Evolutionary conservation across 768 basidiomycete species (phyloP).

Genomic region (Nidularia pulvinata): DNA sequence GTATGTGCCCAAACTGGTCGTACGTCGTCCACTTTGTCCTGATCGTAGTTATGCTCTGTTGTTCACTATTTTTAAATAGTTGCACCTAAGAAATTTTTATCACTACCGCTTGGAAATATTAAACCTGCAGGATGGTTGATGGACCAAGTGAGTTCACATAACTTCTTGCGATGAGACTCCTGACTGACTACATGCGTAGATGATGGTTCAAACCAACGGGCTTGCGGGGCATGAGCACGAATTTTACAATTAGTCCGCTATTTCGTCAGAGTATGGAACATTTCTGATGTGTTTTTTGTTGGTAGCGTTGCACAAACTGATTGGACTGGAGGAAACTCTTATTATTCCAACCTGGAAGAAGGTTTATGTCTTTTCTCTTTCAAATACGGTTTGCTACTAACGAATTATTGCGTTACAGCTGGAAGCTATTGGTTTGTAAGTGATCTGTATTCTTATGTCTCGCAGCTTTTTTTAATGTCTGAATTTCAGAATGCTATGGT

Average conservation of each 20-base stretch:
- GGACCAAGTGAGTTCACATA: slow-evolving; percentile 28
- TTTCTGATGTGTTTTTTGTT: background rate
- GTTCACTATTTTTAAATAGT: slow-evolving; percentile 18
- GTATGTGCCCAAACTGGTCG: slow-evolving; percentile 18
- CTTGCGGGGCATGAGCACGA: slow-evolving; percentile 43
- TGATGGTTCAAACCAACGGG: slow-evolving; percentile 41
- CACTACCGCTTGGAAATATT: slow-evolving; percentile 35
- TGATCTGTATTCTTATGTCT: slow-evolving; percentile 5
- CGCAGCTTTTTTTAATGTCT: background rate
- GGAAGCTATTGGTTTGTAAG: slow-evolving; percentile 61
- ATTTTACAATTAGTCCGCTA: slow-evolving; percentile 34
- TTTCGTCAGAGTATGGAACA: background rate
- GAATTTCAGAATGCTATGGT: slow-evolving; percentile 48
- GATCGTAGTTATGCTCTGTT: background rate
- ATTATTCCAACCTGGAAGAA: slow-evolving; percentile 42
- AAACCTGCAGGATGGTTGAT: slow-evolving; percentile 39
- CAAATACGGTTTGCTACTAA: too few species aligned
- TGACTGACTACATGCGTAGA: slow-evolving; percentile 13
- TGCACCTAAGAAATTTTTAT: slow-evolving; percentile 38
- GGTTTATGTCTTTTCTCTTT: slow-evolving; percentile 15
- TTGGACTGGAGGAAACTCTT: slow-evolving; percentile 37
- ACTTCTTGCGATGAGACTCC: background rate
- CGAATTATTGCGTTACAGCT: slow-evolving; percentile 22
- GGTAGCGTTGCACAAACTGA: slow-evolving; percentile 36
- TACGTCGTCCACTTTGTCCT: slow-evolving; percentile 9